phyloP scores from a whole-genome alignment of 805 yeast species.

The Barnettozyma salicaria region DNA sequence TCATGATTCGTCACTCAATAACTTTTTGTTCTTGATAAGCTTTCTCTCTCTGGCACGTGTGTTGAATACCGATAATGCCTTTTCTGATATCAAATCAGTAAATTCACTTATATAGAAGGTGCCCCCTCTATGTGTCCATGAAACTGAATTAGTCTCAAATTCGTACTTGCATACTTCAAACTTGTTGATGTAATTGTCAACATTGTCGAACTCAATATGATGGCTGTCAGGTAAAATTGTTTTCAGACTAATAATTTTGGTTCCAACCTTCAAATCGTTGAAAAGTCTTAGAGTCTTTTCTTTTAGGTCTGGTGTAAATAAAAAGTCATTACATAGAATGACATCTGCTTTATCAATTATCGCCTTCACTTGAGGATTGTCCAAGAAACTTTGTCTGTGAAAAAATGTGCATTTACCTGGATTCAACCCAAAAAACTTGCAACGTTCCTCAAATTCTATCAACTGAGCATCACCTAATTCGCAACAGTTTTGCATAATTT shows the following conservation, averaged over 20 bases:
- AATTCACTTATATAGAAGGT: slow-evolving; percentile 64
- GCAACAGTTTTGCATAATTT: slow-evolving; percentile 81
- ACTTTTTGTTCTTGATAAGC: slow-evolving; percentile 9
- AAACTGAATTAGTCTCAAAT: slow-evolving; percentile 68
- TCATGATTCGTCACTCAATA: not conserved
- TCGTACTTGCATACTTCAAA: slow-evolving; percentile 56
- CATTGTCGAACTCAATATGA: slow-evolving; percentile 45
- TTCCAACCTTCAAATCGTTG: slow-evolving; percentile 59
- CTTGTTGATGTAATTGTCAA: slow-evolving; percentile 55
- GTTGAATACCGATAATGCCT: slow-evolving; percentile 30
- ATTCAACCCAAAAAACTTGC: slow-evolving; percentile 57
- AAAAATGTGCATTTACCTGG: slow-evolving; percentile 54
- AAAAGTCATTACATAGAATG: slow-evolving; percentile 73
- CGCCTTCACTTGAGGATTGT: slow-evolving; percentile 49
- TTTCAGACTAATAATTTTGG: slow-evolving; percentile 72
- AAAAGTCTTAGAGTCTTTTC: slow-evolving; percentile 60
- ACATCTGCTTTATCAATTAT: slow-evolving; percentile 61
- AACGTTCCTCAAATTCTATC: slow-evolving; percentile 50
- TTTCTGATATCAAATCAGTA: slow-evolving; percentile 19
- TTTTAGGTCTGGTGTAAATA: slow-evolving; percentile 74
- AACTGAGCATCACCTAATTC: slow-evolving; percentile 56
- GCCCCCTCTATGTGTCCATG: slow-evolving; percentile 82
- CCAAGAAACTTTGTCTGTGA: slow-evolving; percentile 64
- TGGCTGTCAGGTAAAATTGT: slow-evolving; percentile 76
- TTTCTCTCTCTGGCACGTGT: slow-evolving; percentile 22